phyloP scores from a whole-genome alignment of 768 basidiomycete genomes.

The Tricholoma terreum region DNA sequence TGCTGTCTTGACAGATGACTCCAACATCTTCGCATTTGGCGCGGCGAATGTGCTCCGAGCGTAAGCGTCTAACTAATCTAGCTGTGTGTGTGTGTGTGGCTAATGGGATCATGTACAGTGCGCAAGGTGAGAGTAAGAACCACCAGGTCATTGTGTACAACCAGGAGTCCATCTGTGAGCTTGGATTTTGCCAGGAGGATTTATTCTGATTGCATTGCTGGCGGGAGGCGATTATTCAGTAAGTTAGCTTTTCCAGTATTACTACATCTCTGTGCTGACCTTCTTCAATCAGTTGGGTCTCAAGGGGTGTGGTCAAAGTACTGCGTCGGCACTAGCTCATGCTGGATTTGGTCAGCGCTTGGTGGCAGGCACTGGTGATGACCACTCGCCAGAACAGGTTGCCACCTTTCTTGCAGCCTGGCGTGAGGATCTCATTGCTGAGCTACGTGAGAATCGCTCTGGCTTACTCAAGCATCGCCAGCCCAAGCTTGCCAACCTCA shows the following conservation, averaged over 20 bases:
- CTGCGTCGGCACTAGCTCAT: background rate
- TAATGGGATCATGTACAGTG: no score
- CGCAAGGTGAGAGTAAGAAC: background rate
- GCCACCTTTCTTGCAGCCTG: background rate
- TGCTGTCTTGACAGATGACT: background rate
- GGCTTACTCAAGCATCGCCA: background rate
- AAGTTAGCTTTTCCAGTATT: background rate
- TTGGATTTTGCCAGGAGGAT: background rate
- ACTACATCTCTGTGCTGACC: background rate
- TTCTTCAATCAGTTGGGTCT: background rate
- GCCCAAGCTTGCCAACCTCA: background rate
- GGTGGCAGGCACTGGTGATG: background rate
- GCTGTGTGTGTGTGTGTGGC: background rate
- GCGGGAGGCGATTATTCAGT: background rate
- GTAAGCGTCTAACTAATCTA: background rate
- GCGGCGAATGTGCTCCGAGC: background rate
- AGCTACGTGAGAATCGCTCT: background rate
- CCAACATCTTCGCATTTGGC: background rate
- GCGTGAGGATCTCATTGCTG: background rate
- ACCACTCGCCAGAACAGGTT: background rate
- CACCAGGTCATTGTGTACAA: background rate
- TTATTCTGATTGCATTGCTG: background rate
- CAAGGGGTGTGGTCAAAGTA: background rate
- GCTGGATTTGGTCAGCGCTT: background rate
- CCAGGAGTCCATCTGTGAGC: background rate